Evolutionary conservation across 2,329 filamentous ascomycete species (phyloP).

Genomic region (Fusarium sp.): DNA sequence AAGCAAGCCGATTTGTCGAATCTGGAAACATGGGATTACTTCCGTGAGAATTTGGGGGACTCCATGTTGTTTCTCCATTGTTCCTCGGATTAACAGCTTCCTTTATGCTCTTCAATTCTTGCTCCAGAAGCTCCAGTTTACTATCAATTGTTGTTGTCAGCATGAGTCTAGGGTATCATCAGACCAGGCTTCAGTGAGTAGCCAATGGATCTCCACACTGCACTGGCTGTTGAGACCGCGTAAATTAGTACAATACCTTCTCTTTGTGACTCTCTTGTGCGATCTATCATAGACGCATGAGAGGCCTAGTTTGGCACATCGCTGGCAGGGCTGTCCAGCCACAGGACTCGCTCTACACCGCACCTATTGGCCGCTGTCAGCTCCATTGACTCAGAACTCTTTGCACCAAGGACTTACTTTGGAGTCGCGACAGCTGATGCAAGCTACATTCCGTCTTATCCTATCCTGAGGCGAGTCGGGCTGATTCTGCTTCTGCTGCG

Average conservation of each 20-base stretch:
- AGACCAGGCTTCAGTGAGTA: background rate
- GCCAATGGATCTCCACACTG: background rate
- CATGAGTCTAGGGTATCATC: conserved; percentile 7
- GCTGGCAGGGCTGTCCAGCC: conserved; percentile 57
- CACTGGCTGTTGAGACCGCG: background rate
- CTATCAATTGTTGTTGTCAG: conserved; percentile 47
- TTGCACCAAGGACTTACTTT: conserved; percentile 49
- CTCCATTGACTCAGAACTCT: background rate
- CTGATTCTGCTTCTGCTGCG: conserved; percentile 26
- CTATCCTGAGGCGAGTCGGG: conserved; percentile 40
- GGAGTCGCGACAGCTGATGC: conserved; percentile 55
- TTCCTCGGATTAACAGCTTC: conserved; percentile 57
- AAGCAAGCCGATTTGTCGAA: conserved; percentile 26
- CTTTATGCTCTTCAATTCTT: conserved; percentile 67
- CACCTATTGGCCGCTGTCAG: conserved; percentile 50
- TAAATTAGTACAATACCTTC: conserved; percentile 51
- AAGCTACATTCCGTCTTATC: conserved; percentile 54
- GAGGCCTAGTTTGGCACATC: conserved; percentile 59
- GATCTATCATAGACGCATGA: conserved; percentile 60
- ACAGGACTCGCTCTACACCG: conserved; percentile 57
- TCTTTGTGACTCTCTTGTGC: conserved; percentile 60
- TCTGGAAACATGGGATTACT: conserved; percentile 40
- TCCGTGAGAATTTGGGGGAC: conserved; percentile 46
- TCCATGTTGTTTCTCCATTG: conserved; percentile 40
- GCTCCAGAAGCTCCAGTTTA: conserved; percentile 67